Evolutionary conservation across 2,329 filamentous ascomycete species (phyloP), one percentile per base, ranked within the genome.

Genomic region (Emergomyces orientalis): DNA sequence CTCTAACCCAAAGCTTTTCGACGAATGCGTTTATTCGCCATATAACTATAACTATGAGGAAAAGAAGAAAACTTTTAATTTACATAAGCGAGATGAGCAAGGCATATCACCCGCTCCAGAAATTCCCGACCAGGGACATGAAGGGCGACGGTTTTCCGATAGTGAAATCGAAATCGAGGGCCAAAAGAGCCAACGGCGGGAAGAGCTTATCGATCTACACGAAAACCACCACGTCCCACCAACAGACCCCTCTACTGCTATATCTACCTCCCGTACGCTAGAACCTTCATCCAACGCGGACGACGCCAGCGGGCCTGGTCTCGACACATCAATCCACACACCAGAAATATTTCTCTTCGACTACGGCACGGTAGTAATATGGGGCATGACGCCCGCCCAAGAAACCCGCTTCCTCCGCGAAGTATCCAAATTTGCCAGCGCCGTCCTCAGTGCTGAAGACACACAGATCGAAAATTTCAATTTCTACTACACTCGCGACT

Each of bases 401-500:
- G 94, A 99, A 78, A 88, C 90, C 67, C 86, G 89, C 47, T 96
- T 99, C 72, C 80, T 99, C 19, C 94, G 94, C 69, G 93, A 99
- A 70, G 89, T 99, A 65, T 86, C 90, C 63, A 96, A 94, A 72
- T 99, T 97, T 69, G 94, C 97, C 75, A 84, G 86, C 49, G 93
- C 96, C 73, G 96, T 96, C 75, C 82, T 97, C 58, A 86, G 86
- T 32, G 85, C 88, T 13, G 92, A 96, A 71, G 91, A 96, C 69
- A 87, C 96, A 37, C 93, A 99, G 78, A 90, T 91, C 56, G 94
- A 99, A 76, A 91, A 93, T 71, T 99, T 99, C 82, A 99, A 99
- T 75, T 99, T 97, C 76, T 99, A 99, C 80, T 97, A 99, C 79
- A 97, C 94, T 2, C 85, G 89, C 70, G 93, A 97, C 73, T 99